These are phyloP conservation scores for Penicillium psychrofluorescens DNA, from an alignment of 495 filamentous ascomycete species.

Conservation along the genomic window DNA sequence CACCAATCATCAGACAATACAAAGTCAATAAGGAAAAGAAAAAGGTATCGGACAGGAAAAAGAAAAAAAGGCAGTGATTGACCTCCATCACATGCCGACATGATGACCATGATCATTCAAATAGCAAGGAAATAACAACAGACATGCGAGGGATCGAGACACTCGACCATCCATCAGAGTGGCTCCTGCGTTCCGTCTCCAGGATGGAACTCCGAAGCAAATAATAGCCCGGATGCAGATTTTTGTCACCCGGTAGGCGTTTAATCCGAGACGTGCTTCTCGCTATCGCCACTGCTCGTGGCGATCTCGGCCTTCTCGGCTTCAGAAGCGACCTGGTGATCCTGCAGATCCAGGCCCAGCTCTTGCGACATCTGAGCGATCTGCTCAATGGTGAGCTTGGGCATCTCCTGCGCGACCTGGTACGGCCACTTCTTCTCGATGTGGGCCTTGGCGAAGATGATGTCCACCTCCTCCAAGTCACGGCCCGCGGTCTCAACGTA, in stretches of 20 bases:
- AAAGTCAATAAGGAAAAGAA: neutral
- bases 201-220: slow-evolving; percentile 15
- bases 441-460: slow-evolving; percentile 38
- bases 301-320: slow-evolving; percentile 25
- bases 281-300: slow-evolving; percentile 20
- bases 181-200: slow-evolving; percentile 13
- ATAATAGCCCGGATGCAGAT: slow-evolving; percentile 2
- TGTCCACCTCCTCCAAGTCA: slow-evolving; percentile 68
- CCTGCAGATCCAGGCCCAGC: slow-evolving; percentile 18
- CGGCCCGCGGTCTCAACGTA: slow-evolving; percentile 63
- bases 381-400: slow-evolving; percentile 30
- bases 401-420: slow-evolving; percentile 24
- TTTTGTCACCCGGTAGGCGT: neutral
- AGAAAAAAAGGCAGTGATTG: slow-evolving; percentile 1
- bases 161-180: slow-evolving; percentile 11
- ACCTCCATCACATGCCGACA: slow-evolving; percentile 7
- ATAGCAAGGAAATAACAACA: slow-evolving; percentile 1
- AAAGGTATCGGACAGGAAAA: slow-evolving; percentile 4
- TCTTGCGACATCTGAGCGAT: slow-evolving; percentile 23
- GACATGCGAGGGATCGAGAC: slow-evolving; percentile 8
- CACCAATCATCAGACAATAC: too few species aligned
- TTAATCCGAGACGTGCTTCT: slow-evolving; percentile 18
- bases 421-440: slow-evolving; percentile 31
- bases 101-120: neutral
- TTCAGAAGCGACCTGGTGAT: slow-evolving; percentile 8